Evolutionary conservation across 305 asterid genomes (phyloP).

Genomic region (Fraxinus xanthoxyloides): DNA sequence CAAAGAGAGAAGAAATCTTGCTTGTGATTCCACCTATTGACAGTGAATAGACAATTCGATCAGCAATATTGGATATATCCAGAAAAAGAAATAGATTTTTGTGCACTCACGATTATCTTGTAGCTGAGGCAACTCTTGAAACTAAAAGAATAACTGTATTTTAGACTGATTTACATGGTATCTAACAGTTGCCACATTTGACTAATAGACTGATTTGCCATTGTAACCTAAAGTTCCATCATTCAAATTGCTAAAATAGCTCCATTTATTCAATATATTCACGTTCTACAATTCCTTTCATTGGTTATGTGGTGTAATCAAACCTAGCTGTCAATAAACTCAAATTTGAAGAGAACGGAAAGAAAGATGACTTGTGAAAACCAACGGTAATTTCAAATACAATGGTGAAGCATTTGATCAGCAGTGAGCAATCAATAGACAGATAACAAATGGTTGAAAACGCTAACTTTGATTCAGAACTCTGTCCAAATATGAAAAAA

Average conservation of each 20-base stretch:
- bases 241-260: neutral
- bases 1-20: neutral
- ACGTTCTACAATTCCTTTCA: neutral
- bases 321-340: neutral
- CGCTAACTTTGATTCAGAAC: neutral
- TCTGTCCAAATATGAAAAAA: neutral
- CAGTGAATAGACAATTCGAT: neutral
- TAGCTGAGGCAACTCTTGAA: neutral
- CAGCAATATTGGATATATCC: neutral
- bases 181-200: neutral
- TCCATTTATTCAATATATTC: neutral
- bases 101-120: neutral
- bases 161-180: neutral
- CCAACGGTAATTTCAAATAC: neutral
- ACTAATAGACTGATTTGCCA: neutral
- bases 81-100: neutral
- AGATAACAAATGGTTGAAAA: neutral
- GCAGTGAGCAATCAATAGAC: neutral
- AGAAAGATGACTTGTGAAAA: conserved; percentile 1
- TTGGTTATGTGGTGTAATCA: neutral
- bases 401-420: neutral
- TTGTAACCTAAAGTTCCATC: neutral
- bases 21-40: neutral
- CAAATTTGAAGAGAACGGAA: neutral
- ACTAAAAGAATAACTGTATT: neutral